phyloP scores from a whole-genome alignment of 768 basidiomycete species.

The Stropharia rugosoannulata region DNA sequence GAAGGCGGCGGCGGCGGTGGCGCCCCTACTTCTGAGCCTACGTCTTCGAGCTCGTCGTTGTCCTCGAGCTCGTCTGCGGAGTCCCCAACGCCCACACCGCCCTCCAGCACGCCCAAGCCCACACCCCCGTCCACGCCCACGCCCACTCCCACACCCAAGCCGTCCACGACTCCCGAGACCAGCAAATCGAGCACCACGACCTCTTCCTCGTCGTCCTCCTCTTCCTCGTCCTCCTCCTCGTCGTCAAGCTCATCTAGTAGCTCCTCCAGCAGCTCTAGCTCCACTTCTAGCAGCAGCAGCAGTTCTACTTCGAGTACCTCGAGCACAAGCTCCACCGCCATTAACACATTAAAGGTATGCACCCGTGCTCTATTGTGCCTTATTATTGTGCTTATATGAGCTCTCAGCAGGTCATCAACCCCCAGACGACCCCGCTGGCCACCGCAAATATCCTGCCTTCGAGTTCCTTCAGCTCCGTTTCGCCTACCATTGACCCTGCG shows the following conservation, averaged over 20 bases:
- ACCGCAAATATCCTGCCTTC: constrained; percentile 8
- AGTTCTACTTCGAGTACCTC: constrained; percentile 2
- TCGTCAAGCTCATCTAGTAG: too few relatives aligned
- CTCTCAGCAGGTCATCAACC: neutral
- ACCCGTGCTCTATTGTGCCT: neutral
- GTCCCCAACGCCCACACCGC: constrained; percentile 5
- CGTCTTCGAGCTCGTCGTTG: neutral
- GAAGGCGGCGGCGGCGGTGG: neutral
- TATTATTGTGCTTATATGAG: neutral
- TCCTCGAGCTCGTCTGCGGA: constrained; percentile 10
- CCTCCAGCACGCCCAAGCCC: neutral
- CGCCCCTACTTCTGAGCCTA: neutral
- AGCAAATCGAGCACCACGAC: too few relatives aligned
- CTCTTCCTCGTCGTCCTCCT: too few relatives aligned
- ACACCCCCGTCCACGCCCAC: constrained; percentile 12
- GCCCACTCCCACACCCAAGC: neutral
- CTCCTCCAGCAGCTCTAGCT: too few relatives aligned
- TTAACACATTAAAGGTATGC: constrained; percentile 7
- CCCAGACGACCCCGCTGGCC: constrained; percentile 1
- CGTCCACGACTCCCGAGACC: too few relatives aligned
- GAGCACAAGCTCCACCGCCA: neutral
- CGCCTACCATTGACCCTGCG: constrained; percentile 13
- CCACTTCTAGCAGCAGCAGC: neutral
- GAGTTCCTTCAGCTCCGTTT: constrained; percentile 19
- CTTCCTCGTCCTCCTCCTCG: too few relatives aligned